Base-by-base conservation (phyloP, 768 basidiomycete genomes). In the Hypholoma fasciculare region DNA sequence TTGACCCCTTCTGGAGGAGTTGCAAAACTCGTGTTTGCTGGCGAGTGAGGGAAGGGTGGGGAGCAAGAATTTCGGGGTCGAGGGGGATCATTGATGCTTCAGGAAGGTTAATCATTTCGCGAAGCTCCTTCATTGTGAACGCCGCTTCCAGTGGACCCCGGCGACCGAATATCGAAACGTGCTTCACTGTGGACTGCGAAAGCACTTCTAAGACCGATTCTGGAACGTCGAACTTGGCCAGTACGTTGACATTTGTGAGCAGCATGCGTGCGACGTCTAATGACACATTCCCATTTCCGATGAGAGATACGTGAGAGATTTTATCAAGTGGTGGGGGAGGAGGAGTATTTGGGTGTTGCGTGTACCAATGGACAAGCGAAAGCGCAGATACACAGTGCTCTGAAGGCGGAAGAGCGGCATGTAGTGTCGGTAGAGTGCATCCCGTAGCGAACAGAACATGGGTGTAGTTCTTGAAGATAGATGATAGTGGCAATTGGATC, bases 261-360 rank as follows among this genome's bases (percentile, higher is more conserved):
- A 98, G 82, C 68, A 98, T 93, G 4, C 96, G 84, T 1, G 95
- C 94, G 26, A 96, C 79, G 65, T 99, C 96, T 36, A 99, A 78
- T 7, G 95, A 89, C 56, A 99, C 96, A 63, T 98, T 98, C 11
- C 96, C 96, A 61, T 94, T 92, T 0, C 97, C 96, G 44, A 98
- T 88, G 54, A 99, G 75, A 1, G 92, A 85, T 27, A 96, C 86
- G 63, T 96, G 90, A 2, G 78, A 68, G 3, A 84, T 72, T 40
- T 80, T 80, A 30, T 91, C 83, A 1, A 94, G 80, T 0, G 86
- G 77, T 1, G 89, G 87, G 0, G 89, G 78, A 0, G 80, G 68
- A 0, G 82, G 78, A 9, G 78, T 75, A 8, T 86, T 86, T 1
- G 96, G 96, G 70, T 98, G 94, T 48, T 83, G 87, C 12, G 96